Evolutionary conservation across 768 basidiomycete species (phyloP), one percentile per base, ranked within the genome.

Genomic region (Austroboletus eburneus): DNA sequence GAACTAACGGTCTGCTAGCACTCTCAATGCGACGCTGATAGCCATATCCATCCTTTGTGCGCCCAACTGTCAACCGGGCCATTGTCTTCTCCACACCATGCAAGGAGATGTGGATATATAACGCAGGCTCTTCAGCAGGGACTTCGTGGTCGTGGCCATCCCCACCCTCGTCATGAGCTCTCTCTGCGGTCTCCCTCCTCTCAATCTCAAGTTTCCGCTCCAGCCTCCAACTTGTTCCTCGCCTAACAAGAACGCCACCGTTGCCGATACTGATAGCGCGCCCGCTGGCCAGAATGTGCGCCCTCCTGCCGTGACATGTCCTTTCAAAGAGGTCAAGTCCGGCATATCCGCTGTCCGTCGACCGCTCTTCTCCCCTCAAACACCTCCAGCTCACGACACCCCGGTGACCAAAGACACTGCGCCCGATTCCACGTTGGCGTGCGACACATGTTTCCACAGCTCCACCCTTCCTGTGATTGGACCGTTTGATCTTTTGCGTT

Each of bases 391-490:
- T 17, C 22, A 27, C 12, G 38, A 46, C 16, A 17, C 20, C 2
- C 2, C 30, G 23, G 34, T n/a, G n/a, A n/a, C n/a, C n/a, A n/a
- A n/a, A n/a, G n/a, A n/a, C n/a, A n/a, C n/a, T n/a, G n/a, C n/a
- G n/a, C n/a, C n/a, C n/a, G n/a, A n/a, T n/a, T n/a, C n/a, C n/a
- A n/a, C 29, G 29, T 29, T 7, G 29, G 29, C 29, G 29, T 6
- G 7, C 35, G 33, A 6, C 33, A 3, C 13, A 4, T 35, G 34
- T 25, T 21, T 17, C 20, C 18, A 42, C 10, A 39, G 20, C 10
- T 42, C 52, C 16, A 33, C 42, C 24, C 58, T 65, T 39, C 62
- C 64, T 8, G 55, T 59, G 1, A 5, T 43, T 8, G 65, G 65
- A 4, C 63, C 63, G 16, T 66, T 65, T 37, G 56, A 52, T 29